phyloP scores from a whole-genome alignment of 1,284 basidiomycete genomes.

The Leccinum fallax region DNA sequence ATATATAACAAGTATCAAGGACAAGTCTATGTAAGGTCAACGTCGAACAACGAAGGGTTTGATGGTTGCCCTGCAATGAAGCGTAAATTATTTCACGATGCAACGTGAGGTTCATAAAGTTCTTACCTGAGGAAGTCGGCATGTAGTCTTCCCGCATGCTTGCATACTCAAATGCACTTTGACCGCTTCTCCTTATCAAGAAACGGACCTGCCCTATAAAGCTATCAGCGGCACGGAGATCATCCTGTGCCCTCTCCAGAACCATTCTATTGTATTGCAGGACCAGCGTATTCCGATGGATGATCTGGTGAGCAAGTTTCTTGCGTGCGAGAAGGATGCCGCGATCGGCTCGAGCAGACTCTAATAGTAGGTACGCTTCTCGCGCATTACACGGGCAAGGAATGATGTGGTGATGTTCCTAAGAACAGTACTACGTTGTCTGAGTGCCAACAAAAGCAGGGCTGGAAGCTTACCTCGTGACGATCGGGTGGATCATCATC shows the following conservation, averaged over 20 bases:
- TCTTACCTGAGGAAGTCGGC: not conserved
- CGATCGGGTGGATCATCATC: not conserved
- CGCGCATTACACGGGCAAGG: not conserved
- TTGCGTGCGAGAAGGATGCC: not conserved
- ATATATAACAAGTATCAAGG: not conserved
- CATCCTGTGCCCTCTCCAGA: not conserved
- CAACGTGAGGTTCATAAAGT: not conserved
- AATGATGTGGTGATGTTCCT: not conserved
- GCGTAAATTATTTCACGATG: not conserved
- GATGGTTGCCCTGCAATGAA: not conserved
- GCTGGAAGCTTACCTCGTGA: not conserved
- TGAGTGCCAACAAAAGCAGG: not conserved
- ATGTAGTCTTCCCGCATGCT: not conserved
- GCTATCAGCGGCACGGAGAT: not conserved
- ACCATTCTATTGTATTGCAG: not conserved
- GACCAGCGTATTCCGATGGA: not conserved
- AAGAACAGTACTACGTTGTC: not conserved
- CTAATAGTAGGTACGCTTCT: not conserved
- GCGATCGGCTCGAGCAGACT: not conserved
- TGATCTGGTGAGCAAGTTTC: not conserved
- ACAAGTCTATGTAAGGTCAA: not conserved
- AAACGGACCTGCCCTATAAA: not conserved
- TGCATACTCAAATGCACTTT: not conserved
- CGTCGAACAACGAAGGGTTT: not conserved
- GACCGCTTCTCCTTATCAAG: not conserved